phyloP scores from a whole-genome alignment of 2,329 filamentous ascomycete genomes.

The Byssothecium circinans region DNA sequence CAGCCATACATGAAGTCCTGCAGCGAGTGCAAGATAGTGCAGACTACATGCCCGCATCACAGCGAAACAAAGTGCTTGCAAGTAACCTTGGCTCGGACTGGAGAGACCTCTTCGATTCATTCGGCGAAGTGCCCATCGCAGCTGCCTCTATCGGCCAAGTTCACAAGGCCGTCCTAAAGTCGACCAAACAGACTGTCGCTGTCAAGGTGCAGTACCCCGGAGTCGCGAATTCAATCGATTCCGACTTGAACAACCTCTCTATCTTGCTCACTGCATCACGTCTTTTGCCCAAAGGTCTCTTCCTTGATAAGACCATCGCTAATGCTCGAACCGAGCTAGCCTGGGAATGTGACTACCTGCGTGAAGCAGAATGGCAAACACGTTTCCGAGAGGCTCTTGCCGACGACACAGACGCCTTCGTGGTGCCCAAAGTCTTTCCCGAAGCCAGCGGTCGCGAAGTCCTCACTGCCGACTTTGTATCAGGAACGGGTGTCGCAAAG shows the following conservation, averaged over 20 bases:
- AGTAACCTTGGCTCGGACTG: conserved; percentile 81
- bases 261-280: conserved; percentile 88
- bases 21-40: conserved; percentile 94
- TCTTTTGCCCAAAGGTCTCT: conserved; percentile 86
- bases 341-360: conserved; percentile 95
- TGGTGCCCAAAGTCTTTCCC: conserved; percentile 74
- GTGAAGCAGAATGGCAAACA: conserved; percentile 79
- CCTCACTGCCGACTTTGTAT: conserved; percentile 89
- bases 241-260: conserved; percentile 89
- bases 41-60: conserved; percentile 96
- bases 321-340: conserved; percentile 89
- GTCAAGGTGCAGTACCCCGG: conserved; percentile 98
- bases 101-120: conserved; percentile 79
- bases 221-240: conserved; percentile 93
- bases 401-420: conserved; percentile 73
- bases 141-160: conserved; percentile 98
- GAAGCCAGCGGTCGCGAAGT: conserved; percentile 85
- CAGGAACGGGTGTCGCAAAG: conserved; percentile 82
- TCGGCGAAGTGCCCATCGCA: conserved; percentile 89
- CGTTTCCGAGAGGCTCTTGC: conserved; percentile 77
- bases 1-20: conserved; percentile 82
- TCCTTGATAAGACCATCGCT: conserved; percentile 94
- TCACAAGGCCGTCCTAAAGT: conserved; percentile 78
- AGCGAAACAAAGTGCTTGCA: conserved; percentile 80
- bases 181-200: conserved; percentile 74